These are phyloP conservation scores for Talaromyces sp. DNA, from an alignment of 2,329 filamentous ascomycete species.

Conservation along the genomic window DNA sequence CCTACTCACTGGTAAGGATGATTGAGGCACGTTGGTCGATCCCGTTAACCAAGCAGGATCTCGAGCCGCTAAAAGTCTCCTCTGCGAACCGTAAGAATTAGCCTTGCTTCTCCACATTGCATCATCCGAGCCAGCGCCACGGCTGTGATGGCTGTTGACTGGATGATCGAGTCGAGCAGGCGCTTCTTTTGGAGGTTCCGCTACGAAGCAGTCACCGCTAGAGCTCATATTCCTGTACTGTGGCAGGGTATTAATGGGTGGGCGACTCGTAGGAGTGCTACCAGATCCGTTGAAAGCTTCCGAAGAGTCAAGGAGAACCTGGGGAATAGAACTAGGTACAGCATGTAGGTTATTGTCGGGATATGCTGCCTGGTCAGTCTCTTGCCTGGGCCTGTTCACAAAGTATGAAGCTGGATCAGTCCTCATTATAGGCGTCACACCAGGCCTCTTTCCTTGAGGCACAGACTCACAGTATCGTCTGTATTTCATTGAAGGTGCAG, in stretches of 20 bases:
- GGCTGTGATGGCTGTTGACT: not conserved
- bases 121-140: constrained; percentile 13
- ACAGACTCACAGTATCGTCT: not conserved
- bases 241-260: constrained; percentile 13
- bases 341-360: not conserved
- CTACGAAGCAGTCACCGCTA: constrained; percentile 21
- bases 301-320: constrained; percentile 15
- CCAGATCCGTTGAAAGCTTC: constrained; percentile 14
- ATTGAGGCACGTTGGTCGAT: not conserved
- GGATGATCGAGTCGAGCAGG: constrained; percentile 12
- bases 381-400: constrained; percentile 8
- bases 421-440: constrained; percentile 5
- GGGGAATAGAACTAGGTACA: not conserved
- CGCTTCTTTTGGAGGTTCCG: constrained; percentile 19
- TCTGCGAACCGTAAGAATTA: constrained; percentile 21
- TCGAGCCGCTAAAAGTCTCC: constrained; percentile 30
- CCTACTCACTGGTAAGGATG: constrained; percentile 4
- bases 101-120: constrained; percentile 20
- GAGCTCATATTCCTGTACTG: constrained; percentile 20
- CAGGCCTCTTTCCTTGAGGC: not conserved
- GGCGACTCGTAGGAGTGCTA: constrained; percentile 17
- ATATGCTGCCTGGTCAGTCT: constrained; percentile 14
- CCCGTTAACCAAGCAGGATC: constrained; percentile 25
- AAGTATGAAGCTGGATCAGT: not conserved
- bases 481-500: not conserved